Percentiles rank a stretch among this genome's conserved stretches.
Conservation (phyloP, 2,329 filamentous ascomycete species). For the Alternaria ethzedia region DNA sequence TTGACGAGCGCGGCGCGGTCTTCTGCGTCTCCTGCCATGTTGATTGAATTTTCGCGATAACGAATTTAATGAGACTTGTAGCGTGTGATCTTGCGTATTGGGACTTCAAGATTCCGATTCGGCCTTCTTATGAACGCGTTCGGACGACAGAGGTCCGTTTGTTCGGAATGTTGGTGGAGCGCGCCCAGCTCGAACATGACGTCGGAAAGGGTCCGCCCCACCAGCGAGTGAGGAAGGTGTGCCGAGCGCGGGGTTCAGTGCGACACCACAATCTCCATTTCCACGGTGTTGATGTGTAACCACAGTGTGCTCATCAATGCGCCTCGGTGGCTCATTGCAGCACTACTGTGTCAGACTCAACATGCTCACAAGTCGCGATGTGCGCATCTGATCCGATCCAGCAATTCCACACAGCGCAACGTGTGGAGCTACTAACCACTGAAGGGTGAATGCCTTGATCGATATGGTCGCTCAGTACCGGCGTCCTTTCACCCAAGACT, state of each 20-base stretch:
- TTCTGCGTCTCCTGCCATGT: constrained; percentile 45
- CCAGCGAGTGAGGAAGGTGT: neutral
- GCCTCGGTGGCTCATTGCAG: neutral
- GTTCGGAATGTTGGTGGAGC: constrained; percentile 10
- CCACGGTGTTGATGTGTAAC: neutral
- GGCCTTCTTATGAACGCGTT: neutral
- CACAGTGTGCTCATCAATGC: neutral
- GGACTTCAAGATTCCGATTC: no score
- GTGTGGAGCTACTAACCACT: neutral
- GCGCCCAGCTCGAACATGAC: constrained; percentile 15
- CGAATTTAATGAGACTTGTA: neutral
- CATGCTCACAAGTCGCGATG: neutral
- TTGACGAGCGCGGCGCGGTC: constrained; percentile 54
- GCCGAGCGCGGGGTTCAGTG: neutral
- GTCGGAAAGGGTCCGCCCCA: constrained; percentile 15
- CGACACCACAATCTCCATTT: neutral
- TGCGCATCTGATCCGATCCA: neutral
- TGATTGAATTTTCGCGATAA: neutral
- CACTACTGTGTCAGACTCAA: neutral
- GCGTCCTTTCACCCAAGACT: neutral
- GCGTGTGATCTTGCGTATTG: neutral
- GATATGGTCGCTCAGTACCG: neutral
- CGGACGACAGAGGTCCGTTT: constrained; percentile 23
- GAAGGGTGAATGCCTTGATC: neutral
- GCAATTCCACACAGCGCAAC: neutral